Percentiles rank a stretch among this genome's conserved stretches.
These are phyloP conservation scores for Strobilomyces dryophilus DNA, from an alignment of 768 basidiomycete species.

Conservation along the genomic window DNA sequence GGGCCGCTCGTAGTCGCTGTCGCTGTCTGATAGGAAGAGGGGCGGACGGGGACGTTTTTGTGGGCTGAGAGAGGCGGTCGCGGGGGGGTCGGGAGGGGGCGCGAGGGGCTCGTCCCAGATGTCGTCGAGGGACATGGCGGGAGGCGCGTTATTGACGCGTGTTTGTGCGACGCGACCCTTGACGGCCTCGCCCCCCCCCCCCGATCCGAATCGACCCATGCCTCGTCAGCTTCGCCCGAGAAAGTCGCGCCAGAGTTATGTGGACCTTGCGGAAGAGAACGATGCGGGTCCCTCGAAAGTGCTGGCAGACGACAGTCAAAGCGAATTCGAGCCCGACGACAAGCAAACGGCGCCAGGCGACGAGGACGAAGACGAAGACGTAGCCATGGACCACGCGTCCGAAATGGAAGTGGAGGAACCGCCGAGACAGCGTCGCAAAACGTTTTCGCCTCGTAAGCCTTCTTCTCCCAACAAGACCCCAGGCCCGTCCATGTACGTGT, in stretches of 20 bases:
- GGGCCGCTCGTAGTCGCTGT: conserved; percentile 37
- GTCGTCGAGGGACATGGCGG: conserved; percentile 40
- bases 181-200: too few relatives aligned
- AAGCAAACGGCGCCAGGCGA: conserved; percentile 32
- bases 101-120: conserved; percentile 58
- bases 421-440: conserved; percentile 11
- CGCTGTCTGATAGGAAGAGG: conserved; percentile 55
- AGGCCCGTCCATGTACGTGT: not conserved
- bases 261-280: conserved; percentile 30
- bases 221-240: conserved; percentile 53
- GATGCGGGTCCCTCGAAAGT: conserved; percentile 41
- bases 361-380: conserved; percentile 29
- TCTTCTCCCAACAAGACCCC: not conserved
- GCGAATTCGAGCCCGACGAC: conserved; percentile 51
- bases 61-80: conserved; percentile 17
- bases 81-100: conserved; percentile 15
- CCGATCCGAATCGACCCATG: too few relatives aligned
- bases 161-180: conserved; percentile 19
- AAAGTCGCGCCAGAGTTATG: conserved; percentile 50
- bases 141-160: conserved; percentile 27
- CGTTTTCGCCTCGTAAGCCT: conserved; percentile 2
- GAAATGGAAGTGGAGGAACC: conserved; percentile 13
- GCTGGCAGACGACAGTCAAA: conserved; percentile 39
- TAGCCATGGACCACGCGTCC: conserved; percentile 17
- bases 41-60: conserved; percentile 35